These are phyloP conservation scores for Calonectria fujianensis DNA, from an alignment of 2,329 filamentous ascomycete genomes.

Conservation along the genomic window DNA sequence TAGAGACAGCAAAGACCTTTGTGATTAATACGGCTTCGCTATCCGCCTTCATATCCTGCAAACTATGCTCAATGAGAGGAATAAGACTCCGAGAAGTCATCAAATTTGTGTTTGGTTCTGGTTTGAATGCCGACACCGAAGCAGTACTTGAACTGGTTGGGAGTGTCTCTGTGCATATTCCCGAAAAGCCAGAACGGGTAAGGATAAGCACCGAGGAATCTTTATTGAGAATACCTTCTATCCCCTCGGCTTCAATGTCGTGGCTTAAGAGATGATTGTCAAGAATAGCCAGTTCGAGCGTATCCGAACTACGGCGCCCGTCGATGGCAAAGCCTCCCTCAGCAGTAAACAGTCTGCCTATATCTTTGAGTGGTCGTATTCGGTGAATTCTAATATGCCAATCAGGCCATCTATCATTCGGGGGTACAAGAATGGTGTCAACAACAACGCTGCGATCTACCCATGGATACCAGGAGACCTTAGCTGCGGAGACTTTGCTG, in stretches of 20 bases:
- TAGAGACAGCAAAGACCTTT: constrained; percentile 33
- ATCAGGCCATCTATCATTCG: constrained; percentile 51
- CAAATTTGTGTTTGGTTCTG: constrained; percentile 45
- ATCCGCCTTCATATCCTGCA: not conserved
- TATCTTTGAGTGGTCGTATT: constrained; percentile 7
- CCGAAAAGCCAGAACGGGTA: not conserved
- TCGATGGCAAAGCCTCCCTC: constrained; percentile 37
- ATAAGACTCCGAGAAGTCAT: constrained; percentile 42
- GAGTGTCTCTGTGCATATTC: constrained; percentile 1
- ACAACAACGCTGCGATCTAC: constrained; percentile 45
- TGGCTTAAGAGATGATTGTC: not conserved
- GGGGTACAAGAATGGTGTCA: constrained; percentile 49
- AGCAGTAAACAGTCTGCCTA: constrained; percentile 9
- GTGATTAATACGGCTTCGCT: constrained; percentile 18
- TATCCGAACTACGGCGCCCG: constrained; percentile 8
- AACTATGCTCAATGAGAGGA: constrained; percentile 17
- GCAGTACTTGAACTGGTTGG: not conserved
- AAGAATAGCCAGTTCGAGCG: not conserved
- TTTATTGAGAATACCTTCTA: constrained; percentile 11
- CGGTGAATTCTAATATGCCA: constrained; percentile 52
- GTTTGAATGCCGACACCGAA: constrained; percentile 28
- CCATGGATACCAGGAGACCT: constrained; percentile 51
- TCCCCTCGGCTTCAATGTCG: not conserved
- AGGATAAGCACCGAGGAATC: not conserved
- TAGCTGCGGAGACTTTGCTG: constrained; percentile 28